phyloP scores from a whole-genome alignment of 2,329 filamentous ascomycete genomes.

The Phyllosticta citribraziliensis region DNA sequence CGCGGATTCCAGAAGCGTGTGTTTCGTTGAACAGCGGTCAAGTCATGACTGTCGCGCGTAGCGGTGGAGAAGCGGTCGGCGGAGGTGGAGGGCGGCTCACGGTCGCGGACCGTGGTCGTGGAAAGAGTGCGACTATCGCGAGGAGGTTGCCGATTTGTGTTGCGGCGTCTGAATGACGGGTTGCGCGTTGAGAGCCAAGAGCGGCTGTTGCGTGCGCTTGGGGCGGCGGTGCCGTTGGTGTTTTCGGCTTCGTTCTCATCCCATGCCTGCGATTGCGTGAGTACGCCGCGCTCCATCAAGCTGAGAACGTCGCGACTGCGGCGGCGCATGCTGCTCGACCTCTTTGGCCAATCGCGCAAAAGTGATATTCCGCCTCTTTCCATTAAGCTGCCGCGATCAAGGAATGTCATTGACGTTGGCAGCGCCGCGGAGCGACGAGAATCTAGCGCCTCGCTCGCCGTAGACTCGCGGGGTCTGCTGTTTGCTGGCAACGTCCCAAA shows the following conservation, averaged over 20 bases:
- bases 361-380: neutral
- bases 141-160: neutral
- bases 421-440: neutral
- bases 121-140: neutral
- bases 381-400: neutral
- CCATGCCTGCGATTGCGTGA: neutral
- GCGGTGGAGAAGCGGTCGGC: neutral
- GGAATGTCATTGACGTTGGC: neutral
- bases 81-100: neutral
- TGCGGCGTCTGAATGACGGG: neutral
- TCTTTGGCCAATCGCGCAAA: neutral
- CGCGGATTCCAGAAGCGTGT: neutral
- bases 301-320: neutral
- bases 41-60: neutral
- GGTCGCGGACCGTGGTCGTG: neutral
- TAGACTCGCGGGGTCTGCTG: neutral
- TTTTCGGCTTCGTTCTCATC: neutral
- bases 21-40: neutral
- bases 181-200: neutral
- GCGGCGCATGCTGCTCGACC: neutral
- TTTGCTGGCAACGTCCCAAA: neutral
- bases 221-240: neutral
- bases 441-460: neutral
- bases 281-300: neutral
- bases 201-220: neutral